Evolutionary conservation across 345 rosid species (phyloP).

Genomic region (Euclidium syriacum): DNA sequence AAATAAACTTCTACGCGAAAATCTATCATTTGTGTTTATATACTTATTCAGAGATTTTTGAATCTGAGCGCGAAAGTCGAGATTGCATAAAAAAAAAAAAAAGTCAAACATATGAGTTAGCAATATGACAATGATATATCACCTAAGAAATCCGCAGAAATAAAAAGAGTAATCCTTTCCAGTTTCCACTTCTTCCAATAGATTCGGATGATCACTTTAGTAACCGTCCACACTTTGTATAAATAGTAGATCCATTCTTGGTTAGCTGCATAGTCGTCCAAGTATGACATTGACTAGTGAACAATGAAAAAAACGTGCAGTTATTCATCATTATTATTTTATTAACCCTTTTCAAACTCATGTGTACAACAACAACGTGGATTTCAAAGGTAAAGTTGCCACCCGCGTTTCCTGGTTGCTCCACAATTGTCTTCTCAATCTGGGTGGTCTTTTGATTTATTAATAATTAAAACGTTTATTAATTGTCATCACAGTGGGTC

Average conservation of each 20-base stretch:
- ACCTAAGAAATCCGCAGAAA: too few relatives aligned
- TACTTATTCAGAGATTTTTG: too few relatives aligned
- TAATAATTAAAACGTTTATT: neutral
- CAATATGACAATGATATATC: too few relatives aligned
- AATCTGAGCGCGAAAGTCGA: too few relatives aligned
- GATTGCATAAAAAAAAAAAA: too few relatives aligned
- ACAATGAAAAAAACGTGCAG: constrained; percentile 8
- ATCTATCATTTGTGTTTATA: too few relatives aligned
- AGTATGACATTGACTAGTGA: constrained; percentile 1
- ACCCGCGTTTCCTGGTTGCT: neutral
- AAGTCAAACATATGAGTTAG: too few relatives aligned
- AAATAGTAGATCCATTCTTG: neutral
- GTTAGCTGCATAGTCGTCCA: neutral
- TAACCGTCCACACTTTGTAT: constrained; percentile 2
- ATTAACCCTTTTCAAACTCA: neutral
- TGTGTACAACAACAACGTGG: too few relatives aligned
- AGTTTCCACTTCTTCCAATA: too few relatives aligned
- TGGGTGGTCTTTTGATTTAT: neutral
- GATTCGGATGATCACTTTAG: neutral
- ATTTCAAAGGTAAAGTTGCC: neutral
- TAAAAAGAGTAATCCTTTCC: too few relatives aligned
- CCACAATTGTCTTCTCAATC: neutral
- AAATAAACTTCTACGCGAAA: too few relatives aligned
- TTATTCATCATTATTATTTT: too few relatives aligned
- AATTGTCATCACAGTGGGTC: neutral